Percentiles rank a stretch among this genome's conserved stretches.
phyloP scores from a whole-genome alignment of 2,329 filamentous ascomycete species.

The Neocatenulostroma microsporum region DNA sequence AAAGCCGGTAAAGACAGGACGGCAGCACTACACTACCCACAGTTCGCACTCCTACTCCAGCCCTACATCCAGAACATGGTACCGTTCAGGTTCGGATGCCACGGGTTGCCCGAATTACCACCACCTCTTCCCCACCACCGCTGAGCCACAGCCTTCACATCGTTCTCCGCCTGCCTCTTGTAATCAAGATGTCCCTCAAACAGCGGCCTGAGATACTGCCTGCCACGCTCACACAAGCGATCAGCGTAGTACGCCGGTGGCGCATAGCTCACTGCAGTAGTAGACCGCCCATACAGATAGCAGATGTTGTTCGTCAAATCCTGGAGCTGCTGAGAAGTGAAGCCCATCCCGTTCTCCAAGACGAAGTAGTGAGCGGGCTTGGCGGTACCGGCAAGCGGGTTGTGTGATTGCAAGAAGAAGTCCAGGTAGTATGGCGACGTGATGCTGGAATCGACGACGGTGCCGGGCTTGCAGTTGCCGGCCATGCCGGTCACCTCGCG shows the following conservation, averaged over 20 bases:
- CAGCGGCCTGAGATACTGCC: constrained; percentile 11
- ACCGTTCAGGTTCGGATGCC: constrained; percentile 14
- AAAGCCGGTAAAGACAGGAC: constrained; percentile 1
- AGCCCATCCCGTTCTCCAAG: constrained; percentile 22
- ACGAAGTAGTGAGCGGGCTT: constrained; percentile 29
- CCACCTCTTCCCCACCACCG: neutral
- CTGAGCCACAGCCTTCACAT: neutral
- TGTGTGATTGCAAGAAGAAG: constrained; percentile 32
- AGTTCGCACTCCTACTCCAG: no score
- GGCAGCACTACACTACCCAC: constrained; percentile 2
- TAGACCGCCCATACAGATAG: constrained; percentile 27
- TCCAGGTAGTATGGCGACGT: constrained; percentile 25
- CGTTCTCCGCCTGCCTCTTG: neutral
- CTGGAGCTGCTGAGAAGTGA: constrained; percentile 11
- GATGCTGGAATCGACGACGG: constrained; percentile 25
- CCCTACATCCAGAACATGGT: constrained; percentile 18
- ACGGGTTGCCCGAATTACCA: constrained; percentile 10
- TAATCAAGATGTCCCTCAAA: neutral
- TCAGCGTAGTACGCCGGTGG: constrained; percentile 33
- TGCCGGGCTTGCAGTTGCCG: constrained; percentile 24
- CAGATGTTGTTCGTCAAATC: constrained; percentile 20
- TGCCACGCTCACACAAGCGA: constrained; percentile 31
- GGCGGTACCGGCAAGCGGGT: constrained; percentile 25
- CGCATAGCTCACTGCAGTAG: constrained; percentile 26
- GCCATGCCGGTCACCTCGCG: neutral